Evolutionary conservation across 495 filamentous ascomycete genomes (phyloP), one percentile per base, ranked within the genome.

Genomic region (Achaetomiella virescens): DNA sequence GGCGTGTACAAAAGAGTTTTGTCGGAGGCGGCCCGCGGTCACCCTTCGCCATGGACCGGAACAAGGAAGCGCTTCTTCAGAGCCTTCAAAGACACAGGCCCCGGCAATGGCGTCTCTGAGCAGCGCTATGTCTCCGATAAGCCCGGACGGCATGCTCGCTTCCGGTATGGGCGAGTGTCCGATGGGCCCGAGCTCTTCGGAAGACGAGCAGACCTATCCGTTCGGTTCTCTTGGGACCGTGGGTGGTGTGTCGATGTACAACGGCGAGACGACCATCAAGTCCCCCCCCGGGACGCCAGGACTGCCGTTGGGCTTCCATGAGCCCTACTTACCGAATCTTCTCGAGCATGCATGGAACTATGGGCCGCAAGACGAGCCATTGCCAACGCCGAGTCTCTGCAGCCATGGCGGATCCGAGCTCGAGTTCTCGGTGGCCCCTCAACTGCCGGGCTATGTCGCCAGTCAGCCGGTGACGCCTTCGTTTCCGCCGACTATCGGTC

Each of bases 201-300:
- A 76, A 14, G 72, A 75, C 24, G 65, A 70, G 14, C 54, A 73
- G 9, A 62, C 59, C 20, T 69, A 66, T 40, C 56, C 62, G 6
- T 63, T 71, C 22, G 54, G 69, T 5, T 60, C 66, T 11, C 42
- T 64, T 15, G 61, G 60, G 2, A 51, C 62, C 6, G 47, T 61
- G 10, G 41, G 53, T 29, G 52, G 51, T 1, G 37, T 66, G 25
- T 48, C 60, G 2, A 47, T 64, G 48, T 62, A 67, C 50, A 69
- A 72, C 48, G 52, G 55, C 15, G 73, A 76, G 20, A 35, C 63
- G 15, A 66, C 64, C 42, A 59, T 74, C 41, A 76, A 74, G 55
- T 74, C 75, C n/a, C 75, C 75, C 2, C 75, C 74, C 3, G 68
- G 63, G 27, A 78, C 75, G n/a, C 75, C 75, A 0, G 72, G 72